phyloP scores from a whole-genome alignment of 148 eudicot species.

The Heliamphora exappendiculata region DNA sequence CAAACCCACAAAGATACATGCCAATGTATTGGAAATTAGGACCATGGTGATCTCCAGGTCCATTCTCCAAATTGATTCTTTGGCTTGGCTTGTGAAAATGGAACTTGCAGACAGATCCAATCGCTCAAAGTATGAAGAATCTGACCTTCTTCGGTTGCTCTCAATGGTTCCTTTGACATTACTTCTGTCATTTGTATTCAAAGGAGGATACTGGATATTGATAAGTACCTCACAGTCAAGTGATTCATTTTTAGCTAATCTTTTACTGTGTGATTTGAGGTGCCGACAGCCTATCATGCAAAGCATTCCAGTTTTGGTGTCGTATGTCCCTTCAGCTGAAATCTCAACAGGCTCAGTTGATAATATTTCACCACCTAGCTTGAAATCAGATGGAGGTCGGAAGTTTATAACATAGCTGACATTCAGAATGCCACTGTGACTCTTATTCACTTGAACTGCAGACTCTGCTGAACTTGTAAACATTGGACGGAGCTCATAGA shows the following conservation, averaged over 20 bases:
- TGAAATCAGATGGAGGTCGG: conserved; percentile 21
- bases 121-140: conserved; percentile 57
- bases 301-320: conserved; percentile 45
- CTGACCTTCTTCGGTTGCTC: conserved; percentile 60
- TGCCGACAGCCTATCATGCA: conserved; percentile 85
- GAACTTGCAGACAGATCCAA: conserved; percentile 53
- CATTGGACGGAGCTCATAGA: conserved; percentile 21
- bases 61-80: conserved; percentile 67
- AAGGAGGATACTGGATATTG: conserved; percentile 49
- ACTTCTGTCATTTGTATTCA: conserved; percentile 26
- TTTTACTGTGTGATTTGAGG: conserved; percentile 23
- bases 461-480: conserved; percentile 11
- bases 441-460: conserved; percentile 20
- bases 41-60: conserved; percentile 84
- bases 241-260: conserved; percentile 18
- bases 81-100: conserved; percentile 40
- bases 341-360: conserved; percentile 26
- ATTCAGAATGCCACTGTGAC: conserved; percentile 28
- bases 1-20: conserved; percentile 62
- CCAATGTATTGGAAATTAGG: conserved; percentile 71
- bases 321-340: conserved; percentile 78
- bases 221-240: conserved; percentile 68
- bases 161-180: conserved; percentile 58
- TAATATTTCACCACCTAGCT: conserved; percentile 32
- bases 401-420: conserved; percentile 52